A percentile compares a stretch with the other conserved stretches of the same genome.
Conservation (phyloP, 306 rosid genomes). For the Trifolium repens region DNA sequence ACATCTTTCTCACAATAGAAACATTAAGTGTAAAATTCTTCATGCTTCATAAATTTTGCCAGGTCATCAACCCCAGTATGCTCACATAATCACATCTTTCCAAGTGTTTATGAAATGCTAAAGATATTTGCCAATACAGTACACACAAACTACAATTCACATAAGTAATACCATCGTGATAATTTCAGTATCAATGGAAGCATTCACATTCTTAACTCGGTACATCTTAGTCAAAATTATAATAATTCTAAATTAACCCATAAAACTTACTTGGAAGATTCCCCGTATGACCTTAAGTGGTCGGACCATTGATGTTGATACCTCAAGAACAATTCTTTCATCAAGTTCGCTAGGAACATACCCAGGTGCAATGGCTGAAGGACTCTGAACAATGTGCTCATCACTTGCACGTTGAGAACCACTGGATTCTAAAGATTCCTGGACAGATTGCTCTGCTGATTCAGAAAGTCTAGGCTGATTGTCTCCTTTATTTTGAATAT, state of each 20-base stretch:
- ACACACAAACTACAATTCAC: conserved; percentile 17
- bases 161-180: conserved; percentile 14
- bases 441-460: conserved; percentile 57
- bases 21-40: conserved; percentile 19
- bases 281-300: conserved; percentile 85
- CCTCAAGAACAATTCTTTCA: conserved; percentile 91
- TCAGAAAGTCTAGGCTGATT: conserved; percentile 56
- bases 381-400: conserved; percentile 60
- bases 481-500: conserved; percentile 49
- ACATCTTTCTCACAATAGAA: conserved; percentile 8
- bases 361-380: conserved; percentile 74
- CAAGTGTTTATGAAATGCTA: conserved; percentile 16
- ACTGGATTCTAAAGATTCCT: conserved; percentile 51
- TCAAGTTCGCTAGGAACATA: conserved; percentile 86
- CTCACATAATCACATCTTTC: conserved; percentile 28
- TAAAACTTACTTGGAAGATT: conserved; percentile 79
- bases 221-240: conserved; percentile 20
- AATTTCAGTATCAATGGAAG: conserved; percentile 21
- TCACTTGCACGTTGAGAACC: conserved; percentile 56
- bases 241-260: conserved; percentile 16
- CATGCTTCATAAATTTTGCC: conserved; percentile 4
- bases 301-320: conserved; percentile 85
- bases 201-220: conserved; percentile 11
- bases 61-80: conserved; percentile 12
- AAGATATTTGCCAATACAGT: background rate